A percentile compares a stretch with the other conserved stretches of the same genome.
Conservation (phyloP, 2,329 filamentous ascomycete genomes). For the Chlorencoelia australis region DNA sequence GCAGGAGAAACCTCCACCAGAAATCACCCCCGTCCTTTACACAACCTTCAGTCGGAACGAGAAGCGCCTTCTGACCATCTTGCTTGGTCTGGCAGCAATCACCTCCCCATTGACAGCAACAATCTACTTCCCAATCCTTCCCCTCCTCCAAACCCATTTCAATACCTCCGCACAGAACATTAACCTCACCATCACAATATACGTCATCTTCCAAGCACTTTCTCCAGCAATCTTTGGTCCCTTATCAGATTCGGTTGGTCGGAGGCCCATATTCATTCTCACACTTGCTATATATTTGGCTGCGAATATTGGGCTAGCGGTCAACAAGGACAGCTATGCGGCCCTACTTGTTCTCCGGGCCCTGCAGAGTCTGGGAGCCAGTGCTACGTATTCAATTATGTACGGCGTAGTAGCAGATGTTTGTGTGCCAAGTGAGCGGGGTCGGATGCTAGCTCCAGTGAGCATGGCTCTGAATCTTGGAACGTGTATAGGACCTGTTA, state of each 20-base stretch:
- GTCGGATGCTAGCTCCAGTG: conserved; percentile 35
- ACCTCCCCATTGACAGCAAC: conserved; percentile 3
- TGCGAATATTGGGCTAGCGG: conserved; percentile 39
- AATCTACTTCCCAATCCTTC: conserved; percentile 16
- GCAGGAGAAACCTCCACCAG: too few species aligned
- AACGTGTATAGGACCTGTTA: conserved; percentile 23
- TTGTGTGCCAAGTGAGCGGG: conserved; percentile 53
- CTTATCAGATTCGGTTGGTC: conserved; percentile 41
- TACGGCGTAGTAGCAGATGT: conserved; percentile 63
- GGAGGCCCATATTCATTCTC: conserved; percentile 38
- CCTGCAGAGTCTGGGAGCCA: conserved; percentile 49
- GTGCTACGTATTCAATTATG: conserved; percentile 44
- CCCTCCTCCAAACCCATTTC: conserved; percentile 18
- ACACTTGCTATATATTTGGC: conserved; percentile 41
- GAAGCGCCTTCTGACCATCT: too few species aligned
- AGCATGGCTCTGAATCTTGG: conserved; percentile 1
- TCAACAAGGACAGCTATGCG: conserved; percentile 34
- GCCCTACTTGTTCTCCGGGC: conserved; percentile 43
- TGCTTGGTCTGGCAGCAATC: neutral
- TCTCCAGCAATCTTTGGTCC: conserved; percentile 42
- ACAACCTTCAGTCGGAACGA: too few species aligned
- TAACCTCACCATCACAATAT: conserved; percentile 9
- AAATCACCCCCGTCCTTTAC: too few species aligned
- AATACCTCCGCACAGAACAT: conserved; percentile 5
- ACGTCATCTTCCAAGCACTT: conserved; percentile 38